Evolutionary conservation across 805 yeast species (phyloP), one percentile per base, ranked within the genome.

Genomic region (Monosporozyma aerobia): DNA sequence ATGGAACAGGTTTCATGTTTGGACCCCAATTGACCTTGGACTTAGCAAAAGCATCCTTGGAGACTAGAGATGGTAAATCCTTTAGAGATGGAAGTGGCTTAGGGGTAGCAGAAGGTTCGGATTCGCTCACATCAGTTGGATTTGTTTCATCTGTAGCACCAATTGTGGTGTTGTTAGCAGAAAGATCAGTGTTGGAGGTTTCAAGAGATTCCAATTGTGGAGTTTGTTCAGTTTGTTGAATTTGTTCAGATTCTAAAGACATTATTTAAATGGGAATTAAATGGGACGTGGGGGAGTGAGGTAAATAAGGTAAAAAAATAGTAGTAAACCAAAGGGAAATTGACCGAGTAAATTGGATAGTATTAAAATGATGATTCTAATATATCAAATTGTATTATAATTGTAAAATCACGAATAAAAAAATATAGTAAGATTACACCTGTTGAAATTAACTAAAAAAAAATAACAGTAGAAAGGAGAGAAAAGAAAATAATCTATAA

Each of bases 141-240:
- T 29, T 32, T 6, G 47, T 29, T 44, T 44, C 37, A 29, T 44
- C 37, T n/a, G 22, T 33, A 14, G 87, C 87, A 54, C 90, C 90
- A 63, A 85, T 85, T 14, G 90, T 85, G 44, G 87, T 82, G 64
- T 85, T 90, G 2, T 90, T 85, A n/a, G 79, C 71, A 16, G 87
- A 75, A 90, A 85, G 84, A 65, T 85, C 90, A 63, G 52, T 23
- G 9, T 22, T 39, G 3, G 43, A 39, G 23, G 43, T 19, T 10
- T 22, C 44, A 44, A 40, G 22, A 27, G 40, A 37, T 19, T 44
- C 47, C 27, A 43, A 9, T 29, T 29, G 16, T 32, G 54, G 53
- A 13, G 41, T 19, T 5, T n/a, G 43, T 44, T 49, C 47, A 32
- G 35, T 39, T 32, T 39, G 50, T 29, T 39, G 16, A 3, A 40